These are phyloP conservation scores for Amanita inopinata DNA, from an alignment of 768 basidiomycete genomes.

Conservation along the genomic window DNA sequence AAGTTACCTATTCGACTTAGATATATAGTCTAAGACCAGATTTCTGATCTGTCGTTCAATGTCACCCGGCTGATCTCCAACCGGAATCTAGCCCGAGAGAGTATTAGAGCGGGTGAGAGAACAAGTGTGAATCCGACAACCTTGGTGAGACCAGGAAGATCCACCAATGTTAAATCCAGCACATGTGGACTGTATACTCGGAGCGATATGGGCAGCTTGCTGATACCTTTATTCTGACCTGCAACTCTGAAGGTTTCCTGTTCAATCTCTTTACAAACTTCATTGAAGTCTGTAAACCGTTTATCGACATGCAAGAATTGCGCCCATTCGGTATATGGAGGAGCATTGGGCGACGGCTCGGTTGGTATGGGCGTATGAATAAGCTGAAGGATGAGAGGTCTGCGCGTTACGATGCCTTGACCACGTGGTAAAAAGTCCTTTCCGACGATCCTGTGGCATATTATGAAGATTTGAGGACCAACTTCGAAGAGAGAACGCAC, in stretches of 20 bases:
- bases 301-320: slow-evolving; percentile 97
- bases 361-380: slow-evolving; percentile 76
- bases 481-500: slow-evolving; percentile 35
- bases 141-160: slow-evolving; percentile 95
- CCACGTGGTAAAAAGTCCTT: slow-evolving; percentile 84
- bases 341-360: slow-evolving; percentile 32
- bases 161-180: slow-evolving; percentile 90
- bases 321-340: slow-evolving; percentile 76
- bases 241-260: slow-evolving; percentile 96
- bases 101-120: neutral
- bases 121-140: slow-evolving; percentile 29
- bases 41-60: slow-evolving; percentile 95
- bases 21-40: slow-evolving; percentile 92
- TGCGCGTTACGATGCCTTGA: slow-evolving; percentile 90
- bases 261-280: slow-evolving; percentile 94
- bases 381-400: slow-evolving; percentile 92
- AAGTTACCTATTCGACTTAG: slow-evolving; percentile 87
- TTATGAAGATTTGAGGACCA: neutral
- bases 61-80: slow-evolving; percentile 95
- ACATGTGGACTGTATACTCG: slow-evolving; percentile 95
- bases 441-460: slow-evolving; percentile 71
- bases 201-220: slow-evolving; percentile 90
- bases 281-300: slow-evolving; percentile 91
- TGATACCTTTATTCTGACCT: slow-evolving; percentile 97
- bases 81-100: slow-evolving; percentile 57